Evolutionary conservation across 768 basidiomycete species (phyloP), one percentile per base, ranked within the genome.

Genomic region (Amanita polypyramis): DNA sequence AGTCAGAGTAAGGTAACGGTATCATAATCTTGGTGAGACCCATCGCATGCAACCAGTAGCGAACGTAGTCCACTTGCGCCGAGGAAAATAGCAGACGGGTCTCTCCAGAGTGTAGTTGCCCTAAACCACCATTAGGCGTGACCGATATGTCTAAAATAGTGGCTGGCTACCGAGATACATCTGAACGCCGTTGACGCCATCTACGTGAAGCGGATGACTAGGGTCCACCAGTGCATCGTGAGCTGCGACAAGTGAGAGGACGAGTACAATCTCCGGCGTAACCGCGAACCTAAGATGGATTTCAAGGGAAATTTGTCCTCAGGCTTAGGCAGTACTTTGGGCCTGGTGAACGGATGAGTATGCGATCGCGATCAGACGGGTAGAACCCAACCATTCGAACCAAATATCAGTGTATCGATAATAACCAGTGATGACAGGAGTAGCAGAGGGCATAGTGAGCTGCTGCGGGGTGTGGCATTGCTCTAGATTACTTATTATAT

Each of bases 321-420:
- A n/a, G 63, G 67, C 59, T 77, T 68, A n/a, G 76, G 74, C 10
- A 85, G 63, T 0, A 65, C 72, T 47, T 72, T 63, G 42, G 72
- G 62, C 85, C 86, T 88, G 53, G 30, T 15, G n/a, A 51, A 48
- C n/a, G 49, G n/a, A 47, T 37, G 34, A 48, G 29, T 29, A 15
- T 20, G 30, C 14, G 49, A 29, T 21, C 27, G 14, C 8, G 17
- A 19, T 25, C 11, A 20, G 39, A 12, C 5, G 20, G 7, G 12
- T 3, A n/a, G 27, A 35, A 46, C 54, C 57, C 54, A 56, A 83
- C 87, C 83, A 89, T 60, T 88, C 81, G 49, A 80, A 90, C 75
- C 79, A 83, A 45, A 92, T 81, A 62, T 93, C 89, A 0, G 87
- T 87, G 60, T 84, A 91, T 45, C 90, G 70, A 60, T 89, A 90